Evolutionary conservation across 768 basidiomycete species (phyloP).

Genomic region (Tulasnella sp.): DNA sequence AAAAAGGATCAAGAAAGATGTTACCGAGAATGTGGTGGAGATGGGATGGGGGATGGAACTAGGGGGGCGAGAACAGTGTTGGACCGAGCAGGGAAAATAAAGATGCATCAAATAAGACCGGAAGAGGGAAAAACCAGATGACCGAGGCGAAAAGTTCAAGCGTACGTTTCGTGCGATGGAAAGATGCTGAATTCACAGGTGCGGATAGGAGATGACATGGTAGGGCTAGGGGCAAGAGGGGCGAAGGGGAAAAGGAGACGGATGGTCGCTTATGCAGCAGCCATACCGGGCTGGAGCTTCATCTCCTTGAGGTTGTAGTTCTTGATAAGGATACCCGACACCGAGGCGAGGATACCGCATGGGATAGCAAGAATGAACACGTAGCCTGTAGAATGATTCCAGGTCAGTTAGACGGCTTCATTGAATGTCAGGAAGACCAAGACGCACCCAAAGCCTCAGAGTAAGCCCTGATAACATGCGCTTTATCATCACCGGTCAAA

Average conservation of each 20-base stretch:
- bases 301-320: conserved; percentile 43
- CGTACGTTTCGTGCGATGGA: not conserved
- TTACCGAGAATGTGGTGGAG: not conserved
- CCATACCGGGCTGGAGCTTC: conserved; percentile 29
- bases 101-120: conserved; percentile 2
- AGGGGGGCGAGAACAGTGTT: not conserved
- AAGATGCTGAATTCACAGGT: not conserved
- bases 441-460: conserved; percentile 33
- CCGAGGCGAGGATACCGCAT: conserved; percentile 25
- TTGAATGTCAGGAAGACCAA: not conserved
- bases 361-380: conserved; percentile 32
- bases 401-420: not conserved
- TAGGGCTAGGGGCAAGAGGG: not conserved
- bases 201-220: not conserved
- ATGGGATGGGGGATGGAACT: not conserved
- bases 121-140: not conserved
- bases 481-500: conserved; percentile 38
- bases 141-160: not conserved
- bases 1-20: not conserved
- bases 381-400: not conserved
- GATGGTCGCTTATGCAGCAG: conserved; percentile 13
- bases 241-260: not conserved
- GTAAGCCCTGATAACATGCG: conserved; percentile 38
- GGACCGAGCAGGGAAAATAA: not conserved
- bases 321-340: conserved; percentile 40